These are phyloP conservation scores for Xylariaceae sp. DNA, from an alignment of 2,329 filamentous ascomycete species.

Conservation along the genomic window DNA sequence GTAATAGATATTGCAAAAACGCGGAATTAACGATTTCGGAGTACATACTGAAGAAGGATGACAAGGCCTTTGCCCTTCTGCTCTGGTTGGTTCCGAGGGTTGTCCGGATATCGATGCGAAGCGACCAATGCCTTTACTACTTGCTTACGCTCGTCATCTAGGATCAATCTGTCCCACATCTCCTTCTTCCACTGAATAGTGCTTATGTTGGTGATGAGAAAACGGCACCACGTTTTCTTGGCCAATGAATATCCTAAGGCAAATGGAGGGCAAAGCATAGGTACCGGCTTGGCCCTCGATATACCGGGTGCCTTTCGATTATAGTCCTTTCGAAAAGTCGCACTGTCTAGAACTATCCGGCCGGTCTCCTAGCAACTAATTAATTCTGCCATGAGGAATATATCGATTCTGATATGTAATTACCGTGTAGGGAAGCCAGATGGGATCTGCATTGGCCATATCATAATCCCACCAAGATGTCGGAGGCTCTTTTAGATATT, in stretches of 20 bases:
- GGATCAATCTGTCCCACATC: conserved; percentile 28
- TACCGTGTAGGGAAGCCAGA: conserved; percentile 30
- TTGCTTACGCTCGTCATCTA: conserved; percentile 29
- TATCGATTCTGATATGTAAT: not conserved
- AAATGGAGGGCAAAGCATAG: conserved; percentile 29
- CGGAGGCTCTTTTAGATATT: conserved; percentile 29
- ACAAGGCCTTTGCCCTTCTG: conserved; percentile 46
- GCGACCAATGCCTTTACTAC: conserved; percentile 28
- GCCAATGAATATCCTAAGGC: conserved; percentile 30
- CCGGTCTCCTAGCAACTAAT: conserved; percentile 23
- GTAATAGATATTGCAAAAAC: too few relatives aligned
- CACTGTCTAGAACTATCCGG: conserved; percentile 27
- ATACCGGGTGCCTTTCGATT: conserved; percentile 6
- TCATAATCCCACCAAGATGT: conserved; percentile 20
- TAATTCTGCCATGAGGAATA: not conserved
- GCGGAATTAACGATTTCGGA: too few relatives aligned
- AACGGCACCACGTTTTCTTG: conserved; percentile 32
- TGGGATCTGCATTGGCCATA: not conserved
- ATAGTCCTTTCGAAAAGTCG: conserved; percentile 27
- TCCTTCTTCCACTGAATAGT: conserved; percentile 25
- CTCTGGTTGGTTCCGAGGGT: conserved; percentile 27
- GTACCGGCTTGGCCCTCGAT: conserved; percentile 8
- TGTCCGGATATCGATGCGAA: conserved; percentile 28
- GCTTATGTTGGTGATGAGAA: conserved; percentile 26
- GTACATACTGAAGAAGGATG: conserved; percentile 42